Evolutionary conservation across 2,329 filamentous ascomycete species (phyloP), one percentile per base, ranked within the genome.

Genomic region (Aspergillus intermedius): DNA sequence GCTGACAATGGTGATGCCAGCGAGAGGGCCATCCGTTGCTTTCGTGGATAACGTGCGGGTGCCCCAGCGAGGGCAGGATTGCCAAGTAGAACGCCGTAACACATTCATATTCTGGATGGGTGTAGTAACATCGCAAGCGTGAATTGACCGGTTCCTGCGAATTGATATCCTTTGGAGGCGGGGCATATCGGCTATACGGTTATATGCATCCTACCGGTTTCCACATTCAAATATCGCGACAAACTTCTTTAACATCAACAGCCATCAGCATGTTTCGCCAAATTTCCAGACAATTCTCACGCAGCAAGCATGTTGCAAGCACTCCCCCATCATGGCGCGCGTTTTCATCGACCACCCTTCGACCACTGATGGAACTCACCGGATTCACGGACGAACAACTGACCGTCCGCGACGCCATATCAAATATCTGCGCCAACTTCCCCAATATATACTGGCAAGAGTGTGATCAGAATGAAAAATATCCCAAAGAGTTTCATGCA

Each of bases 401-500:
- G 42, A 81, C 78, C 46, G 87, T 91, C 3, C 78, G 86, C 32
- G 83, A 89, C 51, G 82, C 86, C 0, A 77, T 91, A 17, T 69
- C 73, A 3, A 81, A 84, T 21, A 75, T 91, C 22, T 91, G 87
- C 64, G 73, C 81, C 1, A 74, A 80, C 8, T 91, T 88, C 53
- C 80, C 86, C 13, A 84, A 88, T 57, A 64, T 61, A 9, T 91
- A 91, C 68, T 91, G 87, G 87, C 83, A 82, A 57, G 78, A 86
- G 46, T 83, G 75, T 54, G 88, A 93, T 62, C 79, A 87, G 54
- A 76, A 76, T 4, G 83, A 83, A 54, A 74, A 80, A 50, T 86
- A 91, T 63, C 88, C 88, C 0, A 77, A 80, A 45, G 86, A 89
- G 32, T 83, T 94, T 37, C 87, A 93, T 63, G 79, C 83, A 0